Percentiles rank a stretch among this genome's conserved stretches.
Conservation (phyloP, 164 flowering plant species). For the Aristolochia contorta region DNA sequence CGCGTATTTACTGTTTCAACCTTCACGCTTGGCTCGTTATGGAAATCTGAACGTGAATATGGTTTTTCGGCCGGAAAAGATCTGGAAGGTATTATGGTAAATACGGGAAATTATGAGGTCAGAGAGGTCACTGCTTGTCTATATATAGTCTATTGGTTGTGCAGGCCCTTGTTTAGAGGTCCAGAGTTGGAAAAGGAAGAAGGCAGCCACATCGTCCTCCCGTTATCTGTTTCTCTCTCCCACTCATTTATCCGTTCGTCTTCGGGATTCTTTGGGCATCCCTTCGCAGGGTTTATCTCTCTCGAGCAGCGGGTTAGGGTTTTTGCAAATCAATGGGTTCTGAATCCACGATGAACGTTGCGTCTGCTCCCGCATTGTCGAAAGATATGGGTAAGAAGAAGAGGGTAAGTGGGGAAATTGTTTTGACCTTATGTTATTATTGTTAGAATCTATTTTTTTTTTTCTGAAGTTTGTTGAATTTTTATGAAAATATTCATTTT, state of each 20-base stretch:
- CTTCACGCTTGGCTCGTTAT: no score
- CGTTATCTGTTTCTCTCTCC: constrained; percentile 32
- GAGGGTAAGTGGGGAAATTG: constrained; percentile 32
- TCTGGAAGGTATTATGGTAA: neutral
- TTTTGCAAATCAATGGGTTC: constrained; percentile 39
- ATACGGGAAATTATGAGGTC: neutral
- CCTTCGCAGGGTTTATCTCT: constrained; percentile 9
- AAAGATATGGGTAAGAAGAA: constrained; percentile 63
- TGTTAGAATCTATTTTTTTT: neutral
- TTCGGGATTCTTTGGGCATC: neutral
- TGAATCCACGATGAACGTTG: constrained; percentile 39
- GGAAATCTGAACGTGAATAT: no score
- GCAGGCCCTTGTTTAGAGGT: neutral
- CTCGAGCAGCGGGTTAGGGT: constrained; percentile 33
- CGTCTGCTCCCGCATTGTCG: constrained; percentile 25
- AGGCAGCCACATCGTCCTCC: constrained; percentile 35
- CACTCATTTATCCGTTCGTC: neutral
- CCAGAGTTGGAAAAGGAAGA: constrained; percentile 1
- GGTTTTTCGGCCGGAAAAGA: neutral
- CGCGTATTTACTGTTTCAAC: no score
- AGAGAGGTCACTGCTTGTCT: neutral
- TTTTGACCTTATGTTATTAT: neutral
- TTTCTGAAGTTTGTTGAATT: neutral
- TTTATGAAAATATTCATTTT: neutral
- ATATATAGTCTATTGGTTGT: neutral